phyloP scores from a whole-genome alignment of 2,329 filamentous ascomycete genomes.

The Claviceps monticola region DNA sequence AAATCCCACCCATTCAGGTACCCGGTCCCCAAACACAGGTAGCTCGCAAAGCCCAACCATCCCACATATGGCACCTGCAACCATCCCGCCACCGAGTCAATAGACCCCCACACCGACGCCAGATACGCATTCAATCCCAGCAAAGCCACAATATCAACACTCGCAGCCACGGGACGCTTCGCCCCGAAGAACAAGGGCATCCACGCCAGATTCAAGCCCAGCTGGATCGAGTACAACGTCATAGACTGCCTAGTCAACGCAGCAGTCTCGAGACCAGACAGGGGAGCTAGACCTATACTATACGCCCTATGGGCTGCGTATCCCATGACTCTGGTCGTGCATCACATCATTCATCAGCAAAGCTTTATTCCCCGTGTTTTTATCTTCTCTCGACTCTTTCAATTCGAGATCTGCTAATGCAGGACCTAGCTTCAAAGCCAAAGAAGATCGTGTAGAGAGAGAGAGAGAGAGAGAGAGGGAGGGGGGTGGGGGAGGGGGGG shows the following conservation, averaged over 20 bases:
- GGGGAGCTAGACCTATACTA: slow-evolving; percentile 44
- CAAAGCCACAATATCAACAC: slow-evolving; percentile 60
- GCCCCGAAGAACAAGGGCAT: slow-evolving; percentile 87
- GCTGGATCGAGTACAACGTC: slow-evolving; percentile 73
- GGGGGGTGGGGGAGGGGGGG: too few relatives aligned
- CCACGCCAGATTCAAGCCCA: slow-evolving; percentile 75
- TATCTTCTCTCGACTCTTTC: too few relatives aligned
- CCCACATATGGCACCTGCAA: slow-evolving; percentile 67
- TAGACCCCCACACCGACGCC: slow-evolving; percentile 58
- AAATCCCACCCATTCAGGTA: slow-evolving; percentile 57
- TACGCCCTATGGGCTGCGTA: slow-evolving; percentile 76
- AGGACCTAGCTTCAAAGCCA: too few relatives aligned
- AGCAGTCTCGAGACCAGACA: slow-evolving; percentile 38
- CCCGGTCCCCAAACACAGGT: slow-evolving; percentile 58
- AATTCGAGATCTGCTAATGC: too few relatives aligned
- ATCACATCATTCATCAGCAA: not conserved
- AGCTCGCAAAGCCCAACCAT: slow-evolving; percentile 81
- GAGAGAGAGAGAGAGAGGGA: too few relatives aligned
- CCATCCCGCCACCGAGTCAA: slow-evolving; percentile 62
- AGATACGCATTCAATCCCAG: slow-evolving; percentile 61
- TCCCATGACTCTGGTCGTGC: slow-evolving; percentile 51
- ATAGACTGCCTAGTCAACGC: slow-evolving; percentile 49
- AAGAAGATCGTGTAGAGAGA: too few relatives aligned
- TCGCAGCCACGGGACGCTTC: slow-evolving; percentile 58
- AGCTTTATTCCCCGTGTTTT: not conserved